Conservation (phyloP, 169 alveolate genomes). For the Eimeria nieschulzi region DNA sequence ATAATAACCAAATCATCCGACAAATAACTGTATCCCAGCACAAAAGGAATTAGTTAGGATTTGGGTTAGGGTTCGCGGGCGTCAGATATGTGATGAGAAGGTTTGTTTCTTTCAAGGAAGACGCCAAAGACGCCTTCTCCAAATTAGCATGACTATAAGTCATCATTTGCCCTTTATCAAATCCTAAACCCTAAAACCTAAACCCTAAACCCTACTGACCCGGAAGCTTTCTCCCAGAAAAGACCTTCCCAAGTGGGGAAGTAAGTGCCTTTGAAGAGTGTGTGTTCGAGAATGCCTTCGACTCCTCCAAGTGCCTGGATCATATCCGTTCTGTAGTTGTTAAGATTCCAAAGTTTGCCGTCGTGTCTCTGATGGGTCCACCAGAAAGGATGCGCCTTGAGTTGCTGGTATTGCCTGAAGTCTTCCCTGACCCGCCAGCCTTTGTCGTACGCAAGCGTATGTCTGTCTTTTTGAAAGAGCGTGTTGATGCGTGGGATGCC, state of each 20-base stretch:
- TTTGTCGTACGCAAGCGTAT: conserved; percentile 99
- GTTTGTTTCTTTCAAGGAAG: conserved; percentile 24
- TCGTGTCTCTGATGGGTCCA: conserved; percentile 99
- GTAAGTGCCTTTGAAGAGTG: conserved; percentile 99
- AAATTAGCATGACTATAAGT: conserved; percentile 50
- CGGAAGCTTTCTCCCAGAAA: conserved; percentile 99
- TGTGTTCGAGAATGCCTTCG: conserved; percentile 99
- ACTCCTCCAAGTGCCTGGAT: conserved; percentile 99
- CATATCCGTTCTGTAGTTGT: conserved; percentile 99
- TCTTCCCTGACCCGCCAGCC: conserved; percentile 99
- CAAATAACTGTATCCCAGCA: neutral
- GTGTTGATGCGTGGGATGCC: conserved; percentile 99
- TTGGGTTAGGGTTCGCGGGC: neutral
- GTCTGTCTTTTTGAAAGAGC: conserved; percentile 99
- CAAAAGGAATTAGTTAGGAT: neutral
- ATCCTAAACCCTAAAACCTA: conserved; percentile 12
- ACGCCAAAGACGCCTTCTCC: conserved; percentile 15
- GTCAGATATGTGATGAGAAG: conserved; percentile 31
- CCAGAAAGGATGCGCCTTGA: conserved; percentile 99
- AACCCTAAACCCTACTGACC: conserved; percentile 62
- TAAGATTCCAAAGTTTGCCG: conserved; percentile 99
- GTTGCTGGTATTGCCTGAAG: conserved; percentile 96
- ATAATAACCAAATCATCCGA: neutral
- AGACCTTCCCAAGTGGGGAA: conserved; percentile 99
- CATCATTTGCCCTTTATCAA: conserved; percentile 19